Evolutionary conservation across 768 basidiomycete species (phyloP), one percentile per base, ranked within the genome.

Genomic region (Termitomyces sp.): DNA sequence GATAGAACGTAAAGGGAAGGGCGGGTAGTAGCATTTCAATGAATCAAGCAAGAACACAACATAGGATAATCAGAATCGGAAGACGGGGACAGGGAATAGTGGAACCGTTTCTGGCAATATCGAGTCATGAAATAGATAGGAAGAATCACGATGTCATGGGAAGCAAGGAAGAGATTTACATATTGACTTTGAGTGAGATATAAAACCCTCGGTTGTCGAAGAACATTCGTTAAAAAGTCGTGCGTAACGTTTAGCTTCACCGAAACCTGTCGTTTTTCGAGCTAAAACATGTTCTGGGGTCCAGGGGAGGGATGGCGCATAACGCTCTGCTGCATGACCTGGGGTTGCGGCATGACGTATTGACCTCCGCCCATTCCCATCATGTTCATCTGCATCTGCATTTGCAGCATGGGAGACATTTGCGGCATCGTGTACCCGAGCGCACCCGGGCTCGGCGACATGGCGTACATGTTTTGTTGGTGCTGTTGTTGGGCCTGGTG

Each of bases 251-350:
- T 20, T 0, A 44, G 6, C 36, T 40, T 52, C 10, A n/a, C 18
- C 6, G 43, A 33, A 44, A 20, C 12, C 33, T 6, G 13, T 30
- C 30, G 20, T 6, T 58, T 56, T 53, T 20, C 28, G 26, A 63
- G 36, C 14, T 60, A 63, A 60, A 62, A 60, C 72, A 79, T 77
- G 48, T 70, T 68, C 28, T 65, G 64, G 2, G 68, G 65, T 9
- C 61, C 60, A 24, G 64, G 64, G 32, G 62, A 63, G 83, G 88
- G 82, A 70, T 92, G 87, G 58, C 90, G 82, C 88, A 92, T 86
- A 56, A 92, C 87, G 62, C 88, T 90, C 66, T 87, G 85, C 54
- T 90, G 89, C 85, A 92, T 90, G n/a, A 88, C 82, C 61, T 88
- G 87, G 40, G 81, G 78, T 62, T 85, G 81, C 16, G 76, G 73